phyloP scores from a whole-genome alignment of 2,329 filamentous ascomycete species.

The Diaporthe amygdali region DNA sequence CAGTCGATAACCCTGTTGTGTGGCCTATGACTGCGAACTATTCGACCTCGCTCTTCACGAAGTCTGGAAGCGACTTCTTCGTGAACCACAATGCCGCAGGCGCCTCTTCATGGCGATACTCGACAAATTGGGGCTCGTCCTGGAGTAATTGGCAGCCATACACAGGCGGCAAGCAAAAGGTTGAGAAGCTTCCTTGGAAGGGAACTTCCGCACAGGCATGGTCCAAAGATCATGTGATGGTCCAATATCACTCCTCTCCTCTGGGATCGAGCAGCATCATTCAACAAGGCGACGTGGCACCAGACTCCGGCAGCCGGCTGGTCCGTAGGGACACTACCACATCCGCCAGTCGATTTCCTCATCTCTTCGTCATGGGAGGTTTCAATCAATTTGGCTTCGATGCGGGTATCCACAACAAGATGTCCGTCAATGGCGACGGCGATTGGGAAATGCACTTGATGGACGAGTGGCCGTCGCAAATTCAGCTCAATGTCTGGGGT shows the following conservation, averaged over 20 bases:
- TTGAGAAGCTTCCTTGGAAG: slow-evolving; percentile 57
- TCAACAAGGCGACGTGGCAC: slow-evolving; percentile 59
- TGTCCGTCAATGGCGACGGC: slow-evolving; percentile 53
- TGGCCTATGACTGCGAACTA: slow-evolving; percentile 63
- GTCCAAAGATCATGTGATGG: slow-evolving; percentile 64
- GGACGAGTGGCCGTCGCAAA: slow-evolving; percentile 66
- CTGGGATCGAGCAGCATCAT: slow-evolving; percentile 64
- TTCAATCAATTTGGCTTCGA: slow-evolving; percentile 71
- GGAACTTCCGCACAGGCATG: slow-evolving; percentile 64
- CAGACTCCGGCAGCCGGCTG: background rate
- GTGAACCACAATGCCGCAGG: slow-evolving; percentile 64
- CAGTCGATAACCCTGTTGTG: slow-evolving; percentile 62
- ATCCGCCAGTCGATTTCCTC: slow-evolving; percentile 59
- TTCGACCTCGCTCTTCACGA: slow-evolving; percentile 55
- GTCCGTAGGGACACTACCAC: background rate
- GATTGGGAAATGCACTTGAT: slow-evolving; percentile 65
- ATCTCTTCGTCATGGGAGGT: slow-evolving; percentile 65
- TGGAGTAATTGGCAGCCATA: slow-evolving; percentile 66
- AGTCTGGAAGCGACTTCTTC: slow-evolving; percentile 44
- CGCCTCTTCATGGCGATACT: slow-evolving; percentile 67
- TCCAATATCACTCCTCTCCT: slow-evolving; percentile 67
- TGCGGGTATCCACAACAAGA: slow-evolving; percentile 58
- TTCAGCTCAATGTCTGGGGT: slow-evolving; percentile 71
- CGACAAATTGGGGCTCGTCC: slow-evolving; percentile 63
- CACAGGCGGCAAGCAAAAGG: slow-evolving; percentile 52